A percentile compares a stretch with the other conserved stretches of the same genome.
These are phyloP conservation scores for Ichthyophthirius multifiliis DNA, from an alignment of 169 alveolate species.

Conservation along the genomic window DNA sequence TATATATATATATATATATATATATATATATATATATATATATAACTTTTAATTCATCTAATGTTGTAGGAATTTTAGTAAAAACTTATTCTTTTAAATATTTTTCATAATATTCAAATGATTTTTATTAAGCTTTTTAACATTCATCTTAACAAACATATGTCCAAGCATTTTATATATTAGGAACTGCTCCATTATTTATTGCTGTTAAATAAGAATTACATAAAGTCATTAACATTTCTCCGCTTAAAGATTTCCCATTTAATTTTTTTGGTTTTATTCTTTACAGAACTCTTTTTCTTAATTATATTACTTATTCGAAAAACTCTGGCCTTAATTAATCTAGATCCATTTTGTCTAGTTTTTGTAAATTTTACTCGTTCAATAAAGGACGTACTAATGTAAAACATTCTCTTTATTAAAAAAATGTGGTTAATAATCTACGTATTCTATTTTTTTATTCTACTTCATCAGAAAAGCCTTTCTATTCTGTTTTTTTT, in stretches of 20 bases:
- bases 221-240: conserved; percentile 59
- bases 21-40: conserved; percentile 37
- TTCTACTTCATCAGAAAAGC: conserved; percentile 41
- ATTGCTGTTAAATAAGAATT: conserved; percentile 70
- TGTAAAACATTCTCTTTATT: conserved; percentile 79
- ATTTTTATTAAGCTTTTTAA: conserved; percentile 52
- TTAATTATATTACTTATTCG: conserved; percentile 64
- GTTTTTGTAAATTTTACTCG: conserved; percentile 70
- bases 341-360: conserved; percentile 69
- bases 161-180: conserved; percentile 86
- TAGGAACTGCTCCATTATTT: conserved; percentile 81
- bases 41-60: conserved; percentile 54
- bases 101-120: conserved; percentile 52
- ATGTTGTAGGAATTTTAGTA: conserved; percentile 45
- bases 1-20: conserved; percentile 41
- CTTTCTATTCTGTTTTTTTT: conserved; percentile 28
- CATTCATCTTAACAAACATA: conserved; percentile 71
- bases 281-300: conserved; percentile 53
- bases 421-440: conserved; percentile 69
- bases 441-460: conserved; percentile 78
- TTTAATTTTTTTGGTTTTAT: conserved; percentile 66
- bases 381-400: conserved; percentile 75
- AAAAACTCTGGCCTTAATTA: conserved; percentile 75
- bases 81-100: conserved; percentile 39
- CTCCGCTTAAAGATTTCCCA: conserved; percentile 74